phyloP scores from a whole-genome alignment of 345 rosid species.

The Cardamine resedifolia region DNA sequence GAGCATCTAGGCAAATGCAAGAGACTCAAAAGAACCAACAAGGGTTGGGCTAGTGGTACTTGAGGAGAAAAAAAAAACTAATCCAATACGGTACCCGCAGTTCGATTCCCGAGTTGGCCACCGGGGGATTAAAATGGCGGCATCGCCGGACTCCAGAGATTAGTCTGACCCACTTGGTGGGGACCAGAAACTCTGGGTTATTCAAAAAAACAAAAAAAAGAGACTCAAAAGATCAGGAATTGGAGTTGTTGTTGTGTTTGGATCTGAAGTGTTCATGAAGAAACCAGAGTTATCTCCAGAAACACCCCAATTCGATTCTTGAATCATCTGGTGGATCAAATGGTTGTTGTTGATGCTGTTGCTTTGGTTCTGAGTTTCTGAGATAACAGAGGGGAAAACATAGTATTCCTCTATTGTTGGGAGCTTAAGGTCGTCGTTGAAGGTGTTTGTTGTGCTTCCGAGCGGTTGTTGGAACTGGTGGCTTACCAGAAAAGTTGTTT shows the following conservation, averaged over 20 bases:
- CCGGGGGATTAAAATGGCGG: too few relatives aligned
- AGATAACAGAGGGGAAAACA: conserved; percentile 26
- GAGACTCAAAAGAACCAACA: conserved; percentile 53
- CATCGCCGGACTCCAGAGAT: too few relatives aligned
- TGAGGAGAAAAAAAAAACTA: too few relatives aligned
- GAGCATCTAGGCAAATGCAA: conserved; percentile 52
- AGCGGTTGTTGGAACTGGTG: conserved; percentile 27
- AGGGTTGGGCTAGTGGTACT: too few relatives aligned
- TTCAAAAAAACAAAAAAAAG: too few relatives aligned
- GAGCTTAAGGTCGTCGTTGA: conserved; percentile 41
- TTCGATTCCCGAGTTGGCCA: too few relatives aligned
- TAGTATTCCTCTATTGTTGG: conserved; percentile 42
- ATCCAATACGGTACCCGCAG: too few relatives aligned
- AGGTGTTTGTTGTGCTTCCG: conserved; percentile 37
- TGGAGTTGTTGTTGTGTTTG: conserved; percentile 35
- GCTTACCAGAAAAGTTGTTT: conserved; percentile 1
- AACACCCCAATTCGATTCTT: conserved; percentile 35
- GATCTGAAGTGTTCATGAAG: conserved; percentile 37
- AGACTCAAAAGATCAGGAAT: conserved; percentile 70
- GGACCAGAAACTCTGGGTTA: too few relatives aligned
- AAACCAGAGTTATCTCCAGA: conserved; percentile 38
- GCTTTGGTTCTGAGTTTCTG: conserved; percentile 28
- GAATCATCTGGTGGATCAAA: conserved; percentile 42
- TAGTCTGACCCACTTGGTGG: too few relatives aligned
- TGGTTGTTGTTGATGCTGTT: conserved; percentile 26